phyloP scores from a whole-genome alignment of 345 rosid species.

The Lenwebbia sp. region DNA sequence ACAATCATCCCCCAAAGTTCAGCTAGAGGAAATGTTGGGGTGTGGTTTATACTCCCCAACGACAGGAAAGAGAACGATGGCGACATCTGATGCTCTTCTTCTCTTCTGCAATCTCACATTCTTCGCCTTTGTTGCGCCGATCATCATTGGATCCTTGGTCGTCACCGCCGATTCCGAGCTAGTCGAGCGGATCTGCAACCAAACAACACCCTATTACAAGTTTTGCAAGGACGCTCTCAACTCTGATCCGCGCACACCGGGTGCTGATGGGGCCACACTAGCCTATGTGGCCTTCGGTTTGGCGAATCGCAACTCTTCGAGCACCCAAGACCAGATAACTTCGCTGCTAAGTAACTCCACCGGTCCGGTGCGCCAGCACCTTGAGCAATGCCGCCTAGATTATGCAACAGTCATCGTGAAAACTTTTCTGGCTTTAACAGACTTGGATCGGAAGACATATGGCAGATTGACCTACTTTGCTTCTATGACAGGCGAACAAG shows the following conservation, averaged over 20 bases:
- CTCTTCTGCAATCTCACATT: not conserved
- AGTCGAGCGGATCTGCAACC: constrained; percentile 6
- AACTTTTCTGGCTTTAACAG: not conserved
- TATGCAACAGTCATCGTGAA: not conserved
- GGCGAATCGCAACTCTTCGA: constrained; percentile 2
- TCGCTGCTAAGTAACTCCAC: not conserved
- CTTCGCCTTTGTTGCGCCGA: not conserved
- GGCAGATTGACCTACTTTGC: not conserved
- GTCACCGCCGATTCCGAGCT: not conserved
- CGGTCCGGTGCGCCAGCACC: not conserved
- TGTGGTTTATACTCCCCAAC: no score
- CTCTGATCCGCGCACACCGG: constrained; percentile 1
- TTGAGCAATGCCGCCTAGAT: not conserved
- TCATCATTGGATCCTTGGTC: no score
- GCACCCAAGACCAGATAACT: not conserved
- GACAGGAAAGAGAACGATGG: not conserved
- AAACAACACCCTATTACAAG: not conserved
- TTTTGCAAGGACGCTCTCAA: constrained; percentile 4
- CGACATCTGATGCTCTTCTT: not conserved
- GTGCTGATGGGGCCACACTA: not conserved
- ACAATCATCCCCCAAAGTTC: not conserved
- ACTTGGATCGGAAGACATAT: constrained; percentile 4
- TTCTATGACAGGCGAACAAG: not conserved
- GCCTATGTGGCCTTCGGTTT: constrained; percentile 6
- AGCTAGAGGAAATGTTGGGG: not conserved